Evolutionary conservation across 2,329 filamentous ascomycete genomes (phyloP), one percentile per base, ranked within the genome.

Genomic region (Trichophyton rubrum): DNA sequence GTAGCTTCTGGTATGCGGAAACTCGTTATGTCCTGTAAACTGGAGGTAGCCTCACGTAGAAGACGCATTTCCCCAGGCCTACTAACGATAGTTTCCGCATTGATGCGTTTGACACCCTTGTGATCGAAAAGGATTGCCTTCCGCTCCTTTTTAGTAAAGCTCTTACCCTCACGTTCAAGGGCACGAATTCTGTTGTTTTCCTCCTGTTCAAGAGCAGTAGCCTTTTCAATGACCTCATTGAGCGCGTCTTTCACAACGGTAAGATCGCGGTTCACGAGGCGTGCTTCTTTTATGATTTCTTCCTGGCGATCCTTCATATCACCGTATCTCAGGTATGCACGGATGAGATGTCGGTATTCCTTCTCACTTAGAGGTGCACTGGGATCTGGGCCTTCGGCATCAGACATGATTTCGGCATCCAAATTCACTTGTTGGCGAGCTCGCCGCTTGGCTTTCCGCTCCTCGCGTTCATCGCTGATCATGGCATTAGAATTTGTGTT

Each of bases 81-180:
- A 67, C 97, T 92, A 9, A 96, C 84, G 60, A 96, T 88, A 0
- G 93, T 97, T 74, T 96, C 90, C 0, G 93, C 93, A 70, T 99
- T 99, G 68, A 96, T 83, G 67, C 95, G 91, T 74, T 95, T 95
- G 58, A 96, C 87, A 60, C 91, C 90, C 53, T 88, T 86, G 74
- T 91, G 96, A 71, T 97, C 91, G 68, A 99, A 96, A 51, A 99
- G 78, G 17, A 99, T 89, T 0, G 93, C 93, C 74, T 99, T 99
- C 74, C 90, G 90, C 71, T 99, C 93, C 73, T 99, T 99, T 78
- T 97, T 96, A 0, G 92, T 95, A 60, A 95, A 75, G 1, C 85
- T 81, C 71, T 93, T 95, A 69, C 89, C 89, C 64, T 87, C 78
- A 22, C 79, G 84, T 72, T 93, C 89, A 67, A 85, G 72, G 13